Percentiles rank a stretch among this genome's conserved stretches.
Evolutionary conservation across 306 rosid species (phyloP).

Genomic region (Luffa acutangula): DNA sequence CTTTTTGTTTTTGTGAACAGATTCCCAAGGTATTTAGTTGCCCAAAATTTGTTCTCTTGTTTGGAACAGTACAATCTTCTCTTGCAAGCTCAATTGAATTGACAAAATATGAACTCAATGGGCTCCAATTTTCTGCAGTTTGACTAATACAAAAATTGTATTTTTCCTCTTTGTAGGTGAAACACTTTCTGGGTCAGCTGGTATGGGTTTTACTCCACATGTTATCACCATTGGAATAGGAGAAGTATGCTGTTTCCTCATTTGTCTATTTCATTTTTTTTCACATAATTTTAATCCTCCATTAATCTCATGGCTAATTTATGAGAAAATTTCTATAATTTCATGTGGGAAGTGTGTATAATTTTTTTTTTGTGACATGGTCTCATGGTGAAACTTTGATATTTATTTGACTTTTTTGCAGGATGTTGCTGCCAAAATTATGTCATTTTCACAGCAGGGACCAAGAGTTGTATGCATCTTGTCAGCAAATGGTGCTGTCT

Average conservation of each 20-base stretch:
- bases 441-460: slow-evolving; percentile 90
- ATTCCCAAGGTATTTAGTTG: background rate
- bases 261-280: background rate
- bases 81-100: background rate
- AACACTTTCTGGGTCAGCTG: slow-evolving; percentile 77
- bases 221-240: slow-evolving; percentile 71
- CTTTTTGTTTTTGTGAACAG: background rate
- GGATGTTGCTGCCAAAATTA: slow-evolving; percentile 80
- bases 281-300: background rate
- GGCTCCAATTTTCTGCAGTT: background rate
- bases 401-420: slow-evolving; percentile 17
- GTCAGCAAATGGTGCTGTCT: slow-evolving; percentile 88
- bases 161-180: slow-evolving; percentile 38
- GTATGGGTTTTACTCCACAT: slow-evolving; percentile 89
- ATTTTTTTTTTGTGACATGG: background rate
- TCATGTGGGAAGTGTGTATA: background rate
- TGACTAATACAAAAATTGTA: background rate
- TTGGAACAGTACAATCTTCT: background rate
- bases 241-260: slow-evolving; percentile 47
- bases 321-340: background rate
- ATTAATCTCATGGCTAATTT: background rate
- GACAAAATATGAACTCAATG: background rate
- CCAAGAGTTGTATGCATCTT: slow-evolving; percentile 72
- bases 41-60: background rate
- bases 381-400: background rate